These are phyloP conservation scores for Phaeoacremonium minimum DNA, from an alignment of 2,329 filamentous ascomycete species.

Conservation along the genomic window DNA sequence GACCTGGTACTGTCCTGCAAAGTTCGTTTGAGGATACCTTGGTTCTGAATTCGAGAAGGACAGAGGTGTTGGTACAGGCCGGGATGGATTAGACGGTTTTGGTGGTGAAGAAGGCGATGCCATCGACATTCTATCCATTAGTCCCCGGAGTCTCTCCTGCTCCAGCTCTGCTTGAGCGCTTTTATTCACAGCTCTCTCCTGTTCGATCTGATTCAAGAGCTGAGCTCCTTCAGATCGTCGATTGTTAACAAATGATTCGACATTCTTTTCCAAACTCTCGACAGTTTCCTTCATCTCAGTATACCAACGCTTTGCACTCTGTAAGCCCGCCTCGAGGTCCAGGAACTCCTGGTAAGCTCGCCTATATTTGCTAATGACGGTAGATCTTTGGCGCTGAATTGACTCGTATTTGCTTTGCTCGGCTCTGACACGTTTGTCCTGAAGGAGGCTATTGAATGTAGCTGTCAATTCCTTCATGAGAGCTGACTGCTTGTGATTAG, in stretches of 20 bases:
- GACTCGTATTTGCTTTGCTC: constrained; percentile 95
- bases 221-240: constrained; percentile 86
- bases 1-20: constrained; percentile 54
- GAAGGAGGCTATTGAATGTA: constrained; percentile 80
- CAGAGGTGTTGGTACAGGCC: constrained; percentile 26
- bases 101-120: constrained; percentile 52
- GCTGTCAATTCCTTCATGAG: constrained; percentile 92
- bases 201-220: constrained; percentile 82
- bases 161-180: constrained; percentile 70
- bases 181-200: constrained; percentile 62
- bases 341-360: constrained; percentile 90
- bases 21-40: constrained; percentile 49
- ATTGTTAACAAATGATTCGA: constrained; percentile 96
- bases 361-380: constrained; percentile 83
- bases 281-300: constrained; percentile 93
- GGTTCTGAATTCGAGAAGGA: constrained; percentile 30
- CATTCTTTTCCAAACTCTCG: constrained; percentile 88
- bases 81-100: constrained; percentile 26
- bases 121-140: constrained; percentile 96
- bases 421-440: constrained; percentile 88
- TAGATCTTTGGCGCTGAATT: constrained; percentile 76
- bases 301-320: constrained; percentile 90
- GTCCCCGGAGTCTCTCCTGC: constrained; percentile 74
- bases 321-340: constrained; percentile 79
- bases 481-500: constrained; percentile 90